Evolutionary conservation across 2,329 filamentous ascomycete species (phyloP).

Genomic region (Cladosporium colombiae): DNA sequence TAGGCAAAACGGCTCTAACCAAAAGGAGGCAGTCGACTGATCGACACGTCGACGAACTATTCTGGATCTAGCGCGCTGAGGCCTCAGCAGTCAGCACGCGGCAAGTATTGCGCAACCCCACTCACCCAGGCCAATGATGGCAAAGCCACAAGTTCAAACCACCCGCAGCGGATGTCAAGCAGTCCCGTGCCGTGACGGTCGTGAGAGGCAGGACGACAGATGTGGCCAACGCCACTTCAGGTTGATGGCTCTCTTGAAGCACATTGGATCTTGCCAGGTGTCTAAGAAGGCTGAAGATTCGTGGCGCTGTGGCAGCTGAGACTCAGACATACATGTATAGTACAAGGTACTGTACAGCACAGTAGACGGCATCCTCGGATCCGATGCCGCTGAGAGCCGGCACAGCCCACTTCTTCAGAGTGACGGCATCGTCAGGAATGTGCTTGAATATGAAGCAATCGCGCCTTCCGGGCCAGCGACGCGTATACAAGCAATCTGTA

Average conservation of each 20-base stretch:
- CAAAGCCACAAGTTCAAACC: background rate
- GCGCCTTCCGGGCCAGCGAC: background rate
- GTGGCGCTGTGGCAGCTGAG: background rate
- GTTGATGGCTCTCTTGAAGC: background rate
- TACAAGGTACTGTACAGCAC: background rate
- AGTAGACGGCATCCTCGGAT: conserved; percentile 6
- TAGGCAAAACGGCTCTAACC: background rate
- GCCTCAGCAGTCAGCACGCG: conserved; percentile 17
- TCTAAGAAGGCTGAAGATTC: conserved; percentile 12
- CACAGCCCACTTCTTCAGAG: conserved; percentile 10
- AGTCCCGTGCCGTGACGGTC: conserved; percentile 3
- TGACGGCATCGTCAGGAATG: conserved; percentile 10
- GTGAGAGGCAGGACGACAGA: conserved; percentile 3
- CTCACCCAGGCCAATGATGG: conserved; percentile 9
- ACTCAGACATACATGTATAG: background rate
- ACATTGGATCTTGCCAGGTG: background rate
- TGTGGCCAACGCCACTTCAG: conserved; percentile 9
- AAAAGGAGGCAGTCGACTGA: conserved; percentile 13
- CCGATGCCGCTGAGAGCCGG: conserved; percentile 11
- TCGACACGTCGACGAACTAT: background rate
- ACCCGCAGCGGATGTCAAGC: conserved; percentile 15
- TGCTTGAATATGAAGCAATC: background rate
- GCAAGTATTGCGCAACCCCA: conserved; percentile 17
- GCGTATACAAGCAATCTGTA: background rate
- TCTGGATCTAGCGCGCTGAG: background rate